Base-by-base conservation (phyloP, 345 rosid genomes). In the Ricinus communis region DNA sequence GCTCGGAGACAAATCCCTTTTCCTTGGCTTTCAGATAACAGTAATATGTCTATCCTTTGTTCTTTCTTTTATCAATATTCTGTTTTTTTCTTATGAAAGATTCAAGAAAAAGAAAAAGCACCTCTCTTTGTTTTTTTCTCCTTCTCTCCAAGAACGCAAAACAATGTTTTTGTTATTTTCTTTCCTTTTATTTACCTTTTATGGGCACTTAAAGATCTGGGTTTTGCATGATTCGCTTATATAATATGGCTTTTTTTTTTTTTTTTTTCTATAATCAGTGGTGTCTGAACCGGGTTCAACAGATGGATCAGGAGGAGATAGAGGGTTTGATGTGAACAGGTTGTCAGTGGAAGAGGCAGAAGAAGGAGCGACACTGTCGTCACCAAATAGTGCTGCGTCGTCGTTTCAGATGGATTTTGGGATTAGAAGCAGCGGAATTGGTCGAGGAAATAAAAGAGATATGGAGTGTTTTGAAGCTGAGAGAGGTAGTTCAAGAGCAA, bases 331-430 rank as follows among this genome's bases (percentile, higher is more conserved):
- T 43, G 88, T 77, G 81, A 82, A 86, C 85, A 81, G 78, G 61
- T 38, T 77, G 21, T 82, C 84, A 67, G 75, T 78, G 61, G 90
- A 83, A 0, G 83, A 70, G 10, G 92, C 82, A 21, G 93, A 86
- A 5, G 89, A 82, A 38, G 85, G 68, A 58, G 82, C 78, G 56
- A 83, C 86, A 60, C 68, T 84, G 52, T 87, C 95, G 41, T 91
- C 96, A 1, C 97, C 97, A 0, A 82, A 91, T 79, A 91, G 97
- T 16, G 89, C 85, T 46, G 88, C 81, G 69, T 95, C 99, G 43
- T 89, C 97, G 67, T 91, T 92, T 65, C 96, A 78, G 62, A 78
- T 90, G 85, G 97, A 91, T 16, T 91, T 95, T 74, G 91, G 96
- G 54, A 73, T 86, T 1, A 77, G 84, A 52, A 81, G 86, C 36